phyloP scores from a whole-genome alignment of 2,329 filamentous ascomycete species.

The Xylariaceae sp. region DNA sequence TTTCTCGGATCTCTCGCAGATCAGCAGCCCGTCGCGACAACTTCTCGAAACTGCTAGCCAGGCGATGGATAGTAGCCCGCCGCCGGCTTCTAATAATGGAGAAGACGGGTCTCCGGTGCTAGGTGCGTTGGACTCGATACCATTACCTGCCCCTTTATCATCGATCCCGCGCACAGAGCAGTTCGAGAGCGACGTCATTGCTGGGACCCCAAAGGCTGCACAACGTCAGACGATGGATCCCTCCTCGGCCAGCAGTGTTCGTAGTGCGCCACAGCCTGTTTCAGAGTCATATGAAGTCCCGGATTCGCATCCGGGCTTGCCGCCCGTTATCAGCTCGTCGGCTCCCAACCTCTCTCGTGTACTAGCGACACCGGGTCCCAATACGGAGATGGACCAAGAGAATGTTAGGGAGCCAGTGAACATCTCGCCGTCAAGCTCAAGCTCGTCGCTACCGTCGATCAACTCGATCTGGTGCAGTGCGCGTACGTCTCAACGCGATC shows the following conservation, averaged over 20 bases:
- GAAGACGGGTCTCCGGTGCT: conserved; percentile 18
- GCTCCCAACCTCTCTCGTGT: conserved; percentile 1
- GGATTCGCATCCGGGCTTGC: not conserved
- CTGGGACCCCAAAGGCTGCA: conserved; percentile 26
- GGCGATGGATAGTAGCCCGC: conserved; percentile 11
- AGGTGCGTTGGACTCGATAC: conserved; percentile 10
- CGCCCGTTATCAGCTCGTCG: not conserved
- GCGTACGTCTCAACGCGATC: conserved; percentile 34
- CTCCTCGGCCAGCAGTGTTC: conserved; percentile 38
- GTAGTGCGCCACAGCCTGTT: conserved; percentile 47
- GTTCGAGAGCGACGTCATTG: conserved; percentile 19
- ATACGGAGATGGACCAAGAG: not conserved
- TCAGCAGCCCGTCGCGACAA: conserved; percentile 31
- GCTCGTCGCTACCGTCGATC: conserved; percentile 24
- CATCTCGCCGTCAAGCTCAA: conserved; percentile 15
- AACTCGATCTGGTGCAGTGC: conserved; percentile 40
- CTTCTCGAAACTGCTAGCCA: conserved; percentile 27
- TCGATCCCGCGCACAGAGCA: conserved; percentile 11
- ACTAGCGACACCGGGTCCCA: conserved; percentile 15
- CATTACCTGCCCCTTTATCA: conserved; percentile 7
- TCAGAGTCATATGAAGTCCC: conserved; percentile 25
- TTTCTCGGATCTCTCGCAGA: conserved; percentile 26
- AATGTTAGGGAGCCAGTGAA: conserved; percentile 1
- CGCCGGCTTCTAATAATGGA: conserved; percentile 2
- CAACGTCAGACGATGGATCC: conserved; percentile 31